phyloP scores from a whole-genome alignment of 1,139 yeast genomes.

The Yamadazyma sp. region DNA sequence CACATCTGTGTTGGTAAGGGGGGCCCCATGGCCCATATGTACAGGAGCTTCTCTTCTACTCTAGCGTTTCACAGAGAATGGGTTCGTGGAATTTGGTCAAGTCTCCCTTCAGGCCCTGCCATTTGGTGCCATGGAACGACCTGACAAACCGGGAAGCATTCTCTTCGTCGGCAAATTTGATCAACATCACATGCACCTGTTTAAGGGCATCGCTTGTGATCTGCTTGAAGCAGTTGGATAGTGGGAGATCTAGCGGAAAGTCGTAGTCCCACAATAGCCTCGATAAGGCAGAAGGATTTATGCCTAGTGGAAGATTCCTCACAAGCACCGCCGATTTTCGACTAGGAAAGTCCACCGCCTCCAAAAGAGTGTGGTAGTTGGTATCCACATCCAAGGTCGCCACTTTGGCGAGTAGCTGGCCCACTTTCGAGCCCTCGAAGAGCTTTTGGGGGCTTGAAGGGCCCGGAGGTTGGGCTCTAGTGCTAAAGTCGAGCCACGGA shows the following conservation, averaged over 20 bases:
- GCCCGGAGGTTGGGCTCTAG: background rate
- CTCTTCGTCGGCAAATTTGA: constrained; percentile 47
- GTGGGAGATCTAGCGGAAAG: constrained; percentile 20
- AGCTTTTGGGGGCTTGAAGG: background rate
- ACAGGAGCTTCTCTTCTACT: constrained; percentile 14
- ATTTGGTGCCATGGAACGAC: constrained; percentile 52
- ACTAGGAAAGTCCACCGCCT: constrained; percentile 10
- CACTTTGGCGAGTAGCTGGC: background rate
- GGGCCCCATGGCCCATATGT: no score
- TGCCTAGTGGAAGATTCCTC: constrained; percentile 41
- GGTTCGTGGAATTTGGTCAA: constrained; percentile 38
- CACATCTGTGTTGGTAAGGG: no score
- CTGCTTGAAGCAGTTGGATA: constrained; percentile 17
- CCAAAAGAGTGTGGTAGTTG: constrained; percentile 9
- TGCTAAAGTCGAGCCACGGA: constrained; percentile 15
- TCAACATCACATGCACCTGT: constrained; percentile 31
- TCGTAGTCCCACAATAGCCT: constrained; percentile 44
- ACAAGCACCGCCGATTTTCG: constrained; percentile 30
- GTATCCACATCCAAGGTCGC: constrained; percentile 2
- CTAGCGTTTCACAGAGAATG: constrained; percentile 37
- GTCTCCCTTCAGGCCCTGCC: constrained; percentile 32
- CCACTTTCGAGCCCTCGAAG: background rate
- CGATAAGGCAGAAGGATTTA: constrained; percentile 31
- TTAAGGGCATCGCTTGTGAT: constrained; percentile 27
- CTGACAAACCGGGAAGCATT: constrained; percentile 57